Evolutionary conservation across 192 early-diverging fungal species (phyloP).

Genomic region (Coemansia sp.): DNA sequence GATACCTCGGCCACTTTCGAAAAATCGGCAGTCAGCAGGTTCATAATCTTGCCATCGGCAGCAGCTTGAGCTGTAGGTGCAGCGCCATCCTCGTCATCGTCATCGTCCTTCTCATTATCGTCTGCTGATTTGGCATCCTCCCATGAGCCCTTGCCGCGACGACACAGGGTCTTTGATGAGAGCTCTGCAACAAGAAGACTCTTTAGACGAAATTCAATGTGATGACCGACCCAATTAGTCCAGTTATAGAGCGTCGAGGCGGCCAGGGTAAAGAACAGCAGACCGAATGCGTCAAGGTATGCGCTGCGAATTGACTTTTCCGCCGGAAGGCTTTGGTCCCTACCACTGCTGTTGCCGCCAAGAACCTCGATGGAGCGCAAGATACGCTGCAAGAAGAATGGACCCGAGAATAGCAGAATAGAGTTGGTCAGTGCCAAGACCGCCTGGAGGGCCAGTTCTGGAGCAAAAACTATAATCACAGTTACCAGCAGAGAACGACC

Average conservation of each 20-base stretch:
- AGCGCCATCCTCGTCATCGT: slow-evolving; percentile 29
- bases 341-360: not conserved
- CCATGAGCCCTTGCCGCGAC: slow-evolving; percentile 62
- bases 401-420: slow-evolving; percentile 51
- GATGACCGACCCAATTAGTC: slow-evolving; percentile 66
- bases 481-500: slow-evolving; percentile 37
- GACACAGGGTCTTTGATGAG: slow-evolving; percentile 64
- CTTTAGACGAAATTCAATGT: slow-evolving; percentile 63
- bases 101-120: slow-evolving; percentile 3
- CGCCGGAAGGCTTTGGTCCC: not conserved
- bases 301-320: slow-evolving; percentile 28
- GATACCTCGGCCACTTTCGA: slow-evolving; percentile 61
- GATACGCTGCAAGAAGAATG: slow-evolving; percentile 64
- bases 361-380: slow-evolving; percentile 59
- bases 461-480: slow-evolving; percentile 39
- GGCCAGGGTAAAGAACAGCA: slow-evolving; percentile 56
- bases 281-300: slow-evolving; percentile 63
- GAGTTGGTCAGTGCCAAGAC: slow-evolving; percentile 31
- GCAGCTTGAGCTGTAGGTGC: slow-evolving; percentile 35
- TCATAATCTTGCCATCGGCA: slow-evolving; percentile 69
- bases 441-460: slow-evolving; percentile 50
- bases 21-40: slow-evolving; percentile 73
- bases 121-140: slow-evolving; percentile 41
- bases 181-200: slow-evolving; percentile 67
- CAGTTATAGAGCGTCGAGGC: slow-evolving; percentile 55